Percentiles rank a stretch among this genome's conserved stretches.
Conservation (phyloP, 192 early-diverging fungal species). For the Backusella luteola region DNA sequence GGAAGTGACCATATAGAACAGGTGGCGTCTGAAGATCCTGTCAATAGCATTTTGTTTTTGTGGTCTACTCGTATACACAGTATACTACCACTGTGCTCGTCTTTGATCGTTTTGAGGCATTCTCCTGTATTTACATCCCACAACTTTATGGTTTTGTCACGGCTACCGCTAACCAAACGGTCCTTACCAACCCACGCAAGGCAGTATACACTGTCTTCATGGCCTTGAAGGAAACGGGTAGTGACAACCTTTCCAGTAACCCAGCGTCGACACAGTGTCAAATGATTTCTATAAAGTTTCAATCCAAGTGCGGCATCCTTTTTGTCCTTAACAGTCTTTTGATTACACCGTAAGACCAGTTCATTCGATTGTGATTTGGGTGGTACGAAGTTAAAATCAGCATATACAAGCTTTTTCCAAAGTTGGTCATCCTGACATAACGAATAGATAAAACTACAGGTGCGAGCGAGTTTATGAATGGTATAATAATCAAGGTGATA, state of each 20-base stretch:
- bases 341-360: neutral
- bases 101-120: slow-evolving; percentile 50
- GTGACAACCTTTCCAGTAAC: slow-evolving; percentile 28
- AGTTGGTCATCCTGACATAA: slow-evolving; percentile 17
- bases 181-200: slow-evolving; percentile 73
- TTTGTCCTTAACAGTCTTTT: neutral
- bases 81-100: slow-evolving; percentile 66
- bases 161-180: slow-evolving; percentile 74
- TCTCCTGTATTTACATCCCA: slow-evolving; percentile 72
- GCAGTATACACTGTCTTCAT: slow-evolving; percentile 87
- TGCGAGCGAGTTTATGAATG: slow-evolving; percentile 12
- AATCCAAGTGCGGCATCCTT: neutral
- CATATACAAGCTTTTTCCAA: slow-evolving; percentile 11
- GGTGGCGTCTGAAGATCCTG: slow-evolving; percentile 84
- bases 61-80: slow-evolving; percentile 73
- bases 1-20: slow-evolving; percentile 83
- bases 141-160: slow-evolving; percentile 75
- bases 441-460: neutral
- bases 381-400: slow-evolving; percentile 13
- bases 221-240: slow-evolving; percentile 67
- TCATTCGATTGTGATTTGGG: slow-evolving; percentile 1
- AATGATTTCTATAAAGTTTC: slow-evolving; percentile 68
- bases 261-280: slow-evolving; percentile 62
- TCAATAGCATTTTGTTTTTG: slow-evolving; percentile 66
- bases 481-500: slow-evolving; percentile 7